Base-by-base conservation (phyloP, 768 basidiomycete species). In the Xerocomellus chrysenteron region DNA sequence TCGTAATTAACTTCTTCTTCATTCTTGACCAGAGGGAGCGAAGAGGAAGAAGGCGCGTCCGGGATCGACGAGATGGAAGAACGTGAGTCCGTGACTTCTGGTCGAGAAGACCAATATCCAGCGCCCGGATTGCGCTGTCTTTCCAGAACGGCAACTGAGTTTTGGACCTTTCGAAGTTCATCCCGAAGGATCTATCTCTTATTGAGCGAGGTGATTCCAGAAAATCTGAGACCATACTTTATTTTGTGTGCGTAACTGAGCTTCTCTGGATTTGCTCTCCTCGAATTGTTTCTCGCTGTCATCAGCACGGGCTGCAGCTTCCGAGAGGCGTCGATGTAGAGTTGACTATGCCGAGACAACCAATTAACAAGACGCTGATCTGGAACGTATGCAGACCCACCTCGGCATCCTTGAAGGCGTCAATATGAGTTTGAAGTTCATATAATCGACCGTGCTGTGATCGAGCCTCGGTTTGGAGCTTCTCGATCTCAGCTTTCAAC, bases 1-100 rank as follows among this genome's bases (percentile, higher is more conserved):
- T 98, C 97, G 9, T 96, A 76, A 66, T 96, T 98, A 52, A 98
- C 83, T 58, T 96, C 96, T 67, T 96, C 95, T 43, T 98, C 94
- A 12, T 82, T 82, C 52, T 76, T 80, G 11, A 61, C 61, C 12
- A 32, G 50, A 33, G 69, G 61, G 2, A 69, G 67, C n/a, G 71
- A 67, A 14, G 76, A 70, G 30, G 61, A 51, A 32, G 74, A 71
- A 30, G 78, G 71, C 0, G 74, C 62, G 19, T 78, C 73, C 14
- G 80, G 73, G n/a, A 72, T 74, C 8, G 80, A 76, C 16, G 82
- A 73, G 39, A 72, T 75, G 24, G 74, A 75, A 11, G 74, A 70
- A 4, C 75, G 68, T 5, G 72, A 64, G 32, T 73, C 70, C 12
- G 65, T 64, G 47, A 40, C 65, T 43, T 77, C 76, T 35, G 63